phyloP scores from a whole-genome alignment of 23 red algal genomes.

The Chondrus crispus region DNA sequence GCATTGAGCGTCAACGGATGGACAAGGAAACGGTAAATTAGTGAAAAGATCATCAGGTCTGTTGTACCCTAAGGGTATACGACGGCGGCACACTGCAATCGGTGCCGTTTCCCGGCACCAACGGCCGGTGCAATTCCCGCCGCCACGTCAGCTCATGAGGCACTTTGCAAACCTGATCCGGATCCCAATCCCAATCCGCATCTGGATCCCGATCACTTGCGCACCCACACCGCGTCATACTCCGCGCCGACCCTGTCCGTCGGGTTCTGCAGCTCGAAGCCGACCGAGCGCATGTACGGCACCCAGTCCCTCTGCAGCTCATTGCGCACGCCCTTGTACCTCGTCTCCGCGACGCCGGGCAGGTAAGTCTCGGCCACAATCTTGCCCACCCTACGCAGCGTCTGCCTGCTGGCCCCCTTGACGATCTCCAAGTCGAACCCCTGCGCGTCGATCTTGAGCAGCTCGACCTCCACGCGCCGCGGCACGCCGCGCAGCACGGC shows the following conservation, averaged over 20 bases:
- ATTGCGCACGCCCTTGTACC: neutral
- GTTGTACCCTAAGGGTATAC: too few species aligned
- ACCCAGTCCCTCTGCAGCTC: neutral
- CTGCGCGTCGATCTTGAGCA: slow-evolving; percentile 14
- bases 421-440: neutral
- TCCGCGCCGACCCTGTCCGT: neutral
- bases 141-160: too few species aligned
- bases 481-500: neutral
- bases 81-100: too few species aligned
- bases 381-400: neutral
- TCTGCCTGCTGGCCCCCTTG: neutral
- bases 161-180: too few species aligned
- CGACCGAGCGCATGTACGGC: neutral
- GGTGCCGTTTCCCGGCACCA: too few species aligned
- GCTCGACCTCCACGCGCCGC: neutral
- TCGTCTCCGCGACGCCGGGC: neutral
- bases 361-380: slow-evolving; percentile 1
- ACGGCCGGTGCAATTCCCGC: too few species aligned
- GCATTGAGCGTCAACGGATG: too few species aligned
- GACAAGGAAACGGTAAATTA: too few species aligned
- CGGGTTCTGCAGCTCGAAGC: neutral
- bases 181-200: too few species aligned
- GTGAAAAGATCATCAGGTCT: too few species aligned
- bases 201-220: too few species aligned
- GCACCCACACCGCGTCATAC: neutral